Evolutionary conservation across 2,329 filamentous ascomycete species (phyloP), one percentile per base, ranked within the genome.

Genomic region (Tolypocladium endophyticum): DNA sequence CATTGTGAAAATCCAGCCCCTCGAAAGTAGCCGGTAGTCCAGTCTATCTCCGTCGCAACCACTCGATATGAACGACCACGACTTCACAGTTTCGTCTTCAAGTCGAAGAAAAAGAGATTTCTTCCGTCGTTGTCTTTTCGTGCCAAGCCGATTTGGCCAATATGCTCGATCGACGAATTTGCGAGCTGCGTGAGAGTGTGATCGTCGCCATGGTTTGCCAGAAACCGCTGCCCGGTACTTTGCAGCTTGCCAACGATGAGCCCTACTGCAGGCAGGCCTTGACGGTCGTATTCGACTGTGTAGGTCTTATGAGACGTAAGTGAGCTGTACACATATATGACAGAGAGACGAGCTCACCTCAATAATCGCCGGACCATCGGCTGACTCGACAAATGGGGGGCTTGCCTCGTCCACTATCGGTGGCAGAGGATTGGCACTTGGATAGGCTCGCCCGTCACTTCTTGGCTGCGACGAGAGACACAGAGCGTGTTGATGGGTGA

Each of bases 401-500:
- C 62, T 57, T 28, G 58, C 57, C 4, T 57, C 59, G 9, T 62
- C 61, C 47, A 36, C 58, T 36, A 33, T 38, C 6, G 20, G 53
- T n/a, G 57, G 63, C 47, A 61, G 56, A 39, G 59, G 63, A n/a
- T 67, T 65, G 47, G 39, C n/a, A 18, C 23, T 14, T 5, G 62
- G 56, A 25, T 71, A 69, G 0, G 2, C 8, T 1, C 57, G 57
- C 2, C 39, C 47, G 25, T 65, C 60, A 16, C 50, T 33, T 4
- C 64, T 61, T 1, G 81, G 79, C 12, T 70, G 64, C 0, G 72
- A 76, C 0, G 83, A 86, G 1, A 89, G 71, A 55, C 83, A 79
- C 0, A 88, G 66, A 3, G 79, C 84, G 65, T 88, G 80, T 66
- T 89, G 84, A 66, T 88, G 86, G 0, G 83, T 86, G n/a, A 87